Percentiles rank a stretch among this genome's conserved stretches.
Evolutionary conservation across 1,284 basidiomycete genomes (phyloP).

Genomic region (Jaminaea rosea): DNA sequence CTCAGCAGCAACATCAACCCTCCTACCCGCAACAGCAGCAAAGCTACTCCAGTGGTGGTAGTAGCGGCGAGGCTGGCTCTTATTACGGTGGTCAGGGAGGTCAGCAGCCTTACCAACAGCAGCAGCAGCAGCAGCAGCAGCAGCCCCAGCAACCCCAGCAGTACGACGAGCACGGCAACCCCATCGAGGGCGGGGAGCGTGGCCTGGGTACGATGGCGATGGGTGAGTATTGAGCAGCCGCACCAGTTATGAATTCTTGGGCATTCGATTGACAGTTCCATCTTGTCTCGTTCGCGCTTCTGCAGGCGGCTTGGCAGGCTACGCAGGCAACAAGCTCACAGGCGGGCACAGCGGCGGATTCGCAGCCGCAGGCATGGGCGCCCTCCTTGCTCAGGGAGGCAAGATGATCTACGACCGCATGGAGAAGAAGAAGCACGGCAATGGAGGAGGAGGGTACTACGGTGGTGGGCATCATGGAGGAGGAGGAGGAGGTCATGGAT

Average conservation of each 20-base stretch:
- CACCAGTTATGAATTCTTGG: too few relatives aligned
- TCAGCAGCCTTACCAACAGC: neutral
- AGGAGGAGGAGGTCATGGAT: neutral
- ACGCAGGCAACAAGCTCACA: slow-evolving; percentile 27
- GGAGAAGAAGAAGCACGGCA: slow-evolving; percentile 16
- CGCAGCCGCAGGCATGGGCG: slow-evolving; percentile 21
- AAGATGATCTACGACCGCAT: slow-evolving; percentile 30
- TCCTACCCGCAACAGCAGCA: too few relatives aligned
- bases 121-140: slow-evolving; percentile 14
- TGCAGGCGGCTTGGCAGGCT: slow-evolving; percentile 20
- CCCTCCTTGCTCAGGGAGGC: slow-evolving; percentile 28
- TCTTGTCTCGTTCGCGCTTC: too few relatives aligned
- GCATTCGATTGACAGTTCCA: too few relatives aligned
- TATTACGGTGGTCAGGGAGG: neutral
- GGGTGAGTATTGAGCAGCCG: slow-evolving; percentile 8
- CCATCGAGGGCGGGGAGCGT: slow-evolving; percentile 24
- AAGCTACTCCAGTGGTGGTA: too few relatives aligned
- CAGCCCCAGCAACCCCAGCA: slow-evolving; percentile 6
- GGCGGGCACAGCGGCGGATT: slow-evolving; percentile 25
- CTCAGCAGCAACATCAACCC: too few relatives aligned
- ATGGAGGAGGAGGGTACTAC: slow-evolving; percentile 7
- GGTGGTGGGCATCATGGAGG: slow-evolving; percentile 8
- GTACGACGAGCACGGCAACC: slow-evolving; percentile 33
- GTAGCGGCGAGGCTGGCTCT: neutral
- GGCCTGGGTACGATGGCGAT: slow-evolving; percentile 36